Percentiles rank a stretch among this genome's conserved stretches.
These are phyloP conservation scores for Phytophthora podocarpi DNA, from an alignment of 352 stramenopile species.

Conservation along the genomic window DNA sequence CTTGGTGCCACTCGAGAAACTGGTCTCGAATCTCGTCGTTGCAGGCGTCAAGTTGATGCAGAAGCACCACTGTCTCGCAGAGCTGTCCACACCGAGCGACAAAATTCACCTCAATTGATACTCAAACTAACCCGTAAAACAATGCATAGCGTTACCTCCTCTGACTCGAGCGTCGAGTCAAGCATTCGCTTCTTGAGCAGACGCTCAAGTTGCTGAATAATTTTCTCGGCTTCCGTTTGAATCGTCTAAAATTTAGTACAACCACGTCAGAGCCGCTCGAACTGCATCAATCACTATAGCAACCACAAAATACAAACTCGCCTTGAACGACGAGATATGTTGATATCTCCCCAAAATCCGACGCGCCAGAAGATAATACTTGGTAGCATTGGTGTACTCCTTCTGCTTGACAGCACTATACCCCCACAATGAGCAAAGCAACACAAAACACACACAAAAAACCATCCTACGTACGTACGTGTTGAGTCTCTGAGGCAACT, in stretches of 20 bases:
- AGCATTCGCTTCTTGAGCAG: slow-evolving; percentile 63
- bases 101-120: neutral
- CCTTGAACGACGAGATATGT: slow-evolving; percentile 90
- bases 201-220: slow-evolving; percentile 78
- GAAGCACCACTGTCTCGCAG: slow-evolving; percentile 65
- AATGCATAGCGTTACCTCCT: slow-evolving; percentile 43
- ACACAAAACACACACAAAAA: neutral
- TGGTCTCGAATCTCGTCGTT: slow-evolving; percentile 81
- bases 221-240: slow-evolving; percentile 85
- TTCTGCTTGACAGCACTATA: slow-evolving; percentile 84
- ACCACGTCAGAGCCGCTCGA: slow-evolving; percentile 1
- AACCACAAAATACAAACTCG: slow-evolving; percentile 10
- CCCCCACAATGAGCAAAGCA: neutral
- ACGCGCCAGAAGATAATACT: slow-evolving; percentile 87
- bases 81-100: slow-evolving; percentile 31
- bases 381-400: slow-evolving; percentile 86
- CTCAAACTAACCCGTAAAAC: neutral
- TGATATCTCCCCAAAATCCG: slow-evolving; percentile 89
- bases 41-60: slow-evolving; percentile 71
- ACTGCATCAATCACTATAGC: neutral
- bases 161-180: slow-evolving; percentile 47
- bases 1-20: slow-evolving; percentile 85
- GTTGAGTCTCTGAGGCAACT: slow-evolving; percentile 92
- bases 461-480: slow-evolving; percentile 31
- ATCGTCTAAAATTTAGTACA: slow-evolving; percentile 55